Evolutionary conservation across 1,139 yeast genomes (phyloP), one percentile per base, ranked within the genome.

Genomic region (Kazachstania sp.): DNA sequence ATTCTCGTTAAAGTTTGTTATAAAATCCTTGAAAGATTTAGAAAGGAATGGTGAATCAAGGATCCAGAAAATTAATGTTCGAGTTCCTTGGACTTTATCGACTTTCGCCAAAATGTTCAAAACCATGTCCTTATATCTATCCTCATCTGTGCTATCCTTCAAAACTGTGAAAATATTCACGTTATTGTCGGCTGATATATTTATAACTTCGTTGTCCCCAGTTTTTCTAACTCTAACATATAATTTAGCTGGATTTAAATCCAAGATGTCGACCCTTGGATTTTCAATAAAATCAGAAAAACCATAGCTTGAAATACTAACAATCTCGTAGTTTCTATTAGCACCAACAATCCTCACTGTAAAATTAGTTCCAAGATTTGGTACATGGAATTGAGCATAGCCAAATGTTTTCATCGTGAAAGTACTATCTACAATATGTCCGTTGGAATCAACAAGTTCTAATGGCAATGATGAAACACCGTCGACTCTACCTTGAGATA

Each of bases 81-180:
- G 32, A 5, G 34, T 42, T 46, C 75, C 76, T 1, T 72, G 63
- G 0, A 92, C 78, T 31, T 13, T 30, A 53, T 82, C 79, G 13
- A 11, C 12, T 4, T 5, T 26, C 31, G 72, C 68, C 71, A 77
- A 74, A 1, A 87, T 88, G 3, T 95, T 82, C 0, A 80, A 77
- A 45, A 86, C 80, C 96, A 90, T 88, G 20, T 83, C 83, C 31
- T 81, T 73, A 49, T 84, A 63, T 40, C 84, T 72, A 48, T 86
- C 70, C 60, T 90, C 97, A 60, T 88, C 86, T 36, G 79, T 65
- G 47, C 77, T 83, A 30, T 95, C 95, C 51, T 88, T 78, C 0
- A 95, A 90, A 35, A 87, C 81, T 0, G 95, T 76, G 64, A 87
- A 88, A 36, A 90, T 81, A 63, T 92, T 86, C 45, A 90, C 77